phyloP scores from a whole-genome alignment of 1,139 yeast species.

The Candida sojae region DNA sequence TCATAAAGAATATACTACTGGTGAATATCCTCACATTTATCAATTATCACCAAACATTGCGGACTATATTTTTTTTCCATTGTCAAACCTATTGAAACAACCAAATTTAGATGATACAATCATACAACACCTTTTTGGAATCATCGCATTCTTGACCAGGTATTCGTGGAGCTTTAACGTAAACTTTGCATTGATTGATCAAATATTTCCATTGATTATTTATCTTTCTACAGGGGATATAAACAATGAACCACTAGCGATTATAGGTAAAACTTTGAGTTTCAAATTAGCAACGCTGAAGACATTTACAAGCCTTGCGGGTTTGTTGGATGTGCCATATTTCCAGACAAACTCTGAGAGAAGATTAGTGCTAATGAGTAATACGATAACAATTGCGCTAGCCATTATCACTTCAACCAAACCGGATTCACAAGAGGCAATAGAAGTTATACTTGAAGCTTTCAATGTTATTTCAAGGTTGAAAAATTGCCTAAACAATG shows the following conservation, averaged over 20 bases:
- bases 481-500: conserved; percentile 20
- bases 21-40: conserved; percentile 18
- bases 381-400: conserved; percentile 25
- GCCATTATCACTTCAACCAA: conserved; percentile 16
- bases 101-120: conserved; percentile 22
- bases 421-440: conserved; percentile 13
- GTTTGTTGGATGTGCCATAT: conserved; percentile 16
- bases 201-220: conserved; percentile 36
- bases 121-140: conserved; percentile 24
- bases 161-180: conserved; percentile 34
- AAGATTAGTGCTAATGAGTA: conserved; percentile 29
- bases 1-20: conserved; percentile 12
- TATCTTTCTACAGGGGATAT: conserved; percentile 19
- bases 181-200: conserved; percentile 32
- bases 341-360: conserved; percentile 18
- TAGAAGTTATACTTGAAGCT: conserved; percentile 4
- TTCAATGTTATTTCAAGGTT: conserved; percentile 10
- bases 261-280: conserved; percentile 13
- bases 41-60: conserved; percentile 34
- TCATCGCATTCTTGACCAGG: conserved; percentile 29
- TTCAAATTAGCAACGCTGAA: conserved; percentile 22
- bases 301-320: conserved; percentile 5
- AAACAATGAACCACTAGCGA: conserved; percentile 3
- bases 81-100: conserved; percentile 35
- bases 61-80: conserved; percentile 45